These are phyloP conservation scores for Didymella pomorum DNA, from an alignment of 2,329 filamentous ascomycete genomes.

Conservation along the genomic window DNA sequence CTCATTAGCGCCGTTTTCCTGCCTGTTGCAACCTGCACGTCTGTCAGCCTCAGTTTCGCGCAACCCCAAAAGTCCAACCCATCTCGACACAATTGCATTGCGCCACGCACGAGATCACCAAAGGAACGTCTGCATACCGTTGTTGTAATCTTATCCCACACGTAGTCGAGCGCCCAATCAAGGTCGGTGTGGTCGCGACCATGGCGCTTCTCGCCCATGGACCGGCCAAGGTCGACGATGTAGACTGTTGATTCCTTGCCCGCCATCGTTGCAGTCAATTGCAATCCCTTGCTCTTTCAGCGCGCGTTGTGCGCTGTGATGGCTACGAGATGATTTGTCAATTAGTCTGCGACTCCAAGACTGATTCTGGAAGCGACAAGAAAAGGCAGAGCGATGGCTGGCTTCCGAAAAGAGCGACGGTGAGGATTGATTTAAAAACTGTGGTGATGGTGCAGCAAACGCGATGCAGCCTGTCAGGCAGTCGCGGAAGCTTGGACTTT, in stretches of 20 bases:
- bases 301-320: neutral
- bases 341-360: neutral
- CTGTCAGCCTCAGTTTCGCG: constrained; percentile 14
- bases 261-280: constrained; percentile 68
- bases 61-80: neutral
- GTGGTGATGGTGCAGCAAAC: constrained; percentile 3
- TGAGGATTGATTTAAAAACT: constrained; percentile 1
- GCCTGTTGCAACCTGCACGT: constrained; percentile 64
- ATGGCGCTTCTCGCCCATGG: constrained; percentile 78
- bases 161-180: constrained; percentile 87
- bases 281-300: constrained; percentile 15
- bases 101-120: constrained; percentile 30
- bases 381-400: neutral
- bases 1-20: constrained; percentile 78
- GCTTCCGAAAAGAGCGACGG: neutral
- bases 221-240: constrained; percentile 84
- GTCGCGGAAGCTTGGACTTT: constrained; percentile 32
- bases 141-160: constrained; percentile 90
- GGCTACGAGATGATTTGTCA: neutral
- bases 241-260: constrained; percentile 94
- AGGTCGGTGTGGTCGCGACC: constrained; percentile 81
- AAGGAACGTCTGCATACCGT: constrained; percentile 63
- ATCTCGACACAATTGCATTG: neutral
- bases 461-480: constrained; percentile 37
- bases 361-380: neutral